Evolutionary conservation across 495 filamentous ascomycete species (phyloP).

Genomic region (Penicillium fimorum): DNA sequence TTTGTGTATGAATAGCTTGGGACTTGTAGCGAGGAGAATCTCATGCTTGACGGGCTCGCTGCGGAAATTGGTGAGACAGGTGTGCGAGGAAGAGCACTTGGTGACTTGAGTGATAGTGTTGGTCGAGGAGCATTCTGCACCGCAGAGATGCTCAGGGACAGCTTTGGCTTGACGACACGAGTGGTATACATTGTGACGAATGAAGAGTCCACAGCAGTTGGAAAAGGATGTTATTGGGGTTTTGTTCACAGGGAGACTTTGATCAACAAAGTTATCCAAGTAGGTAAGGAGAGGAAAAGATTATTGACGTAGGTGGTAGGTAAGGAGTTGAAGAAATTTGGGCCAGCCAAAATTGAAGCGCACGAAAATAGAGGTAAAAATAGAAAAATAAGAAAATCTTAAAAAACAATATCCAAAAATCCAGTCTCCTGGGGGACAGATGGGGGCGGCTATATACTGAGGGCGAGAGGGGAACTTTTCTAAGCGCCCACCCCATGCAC

Average conservation of each 20-base stretch:
- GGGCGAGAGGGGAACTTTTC: constrained; percentile 4
- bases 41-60: constrained; percentile 41
- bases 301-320: constrained; percentile 33
- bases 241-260: constrained; percentile 24
- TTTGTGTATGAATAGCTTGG: constrained; percentile 47
- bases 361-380: constrained; percentile 27
- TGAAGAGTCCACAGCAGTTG: constrained; percentile 9
- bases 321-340: constrained; percentile 25
- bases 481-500: constrained; percentile 34
- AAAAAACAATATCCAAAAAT: constrained; percentile 34
- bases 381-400: constrained; percentile 38
- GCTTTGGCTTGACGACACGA: constrained; percentile 43
- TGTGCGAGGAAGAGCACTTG: constrained; percentile 42
- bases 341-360: constrained; percentile 46
- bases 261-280: constrained; percentile 40
- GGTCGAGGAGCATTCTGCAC: constrained; percentile 37
- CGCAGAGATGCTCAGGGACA: constrained; percentile 48
- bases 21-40: constrained; percentile 44
- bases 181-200: constrained; percentile 39
- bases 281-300: constrained; percentile 29
- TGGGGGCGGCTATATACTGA: constrained; percentile 43
- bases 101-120: constrained; percentile 46
- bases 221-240: not conserved
- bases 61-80: constrained; percentile 44
- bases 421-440: constrained; percentile 11